Conservation (phyloP, 106 monocot species). For the Dioscorea dumetorum region DNA sequence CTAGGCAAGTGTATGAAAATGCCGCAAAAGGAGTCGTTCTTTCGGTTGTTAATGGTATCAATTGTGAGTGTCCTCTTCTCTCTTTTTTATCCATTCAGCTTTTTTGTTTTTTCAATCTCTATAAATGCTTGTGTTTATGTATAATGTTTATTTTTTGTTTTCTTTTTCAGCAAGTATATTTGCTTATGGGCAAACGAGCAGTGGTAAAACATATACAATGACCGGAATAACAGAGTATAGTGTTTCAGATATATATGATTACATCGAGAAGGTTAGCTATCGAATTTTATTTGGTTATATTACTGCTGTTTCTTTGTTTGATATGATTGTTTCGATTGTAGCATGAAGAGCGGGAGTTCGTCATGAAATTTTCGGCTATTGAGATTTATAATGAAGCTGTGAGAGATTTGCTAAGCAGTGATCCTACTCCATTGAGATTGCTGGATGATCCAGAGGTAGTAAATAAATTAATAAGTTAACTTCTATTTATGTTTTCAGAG, state of each 20-base stretch:
- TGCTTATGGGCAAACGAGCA: conserved; percentile 83
- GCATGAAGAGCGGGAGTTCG: conserved; percentile 60
- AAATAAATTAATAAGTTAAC: background rate
- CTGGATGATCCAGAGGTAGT: conserved; percentile 82
- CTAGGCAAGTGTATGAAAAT: conserved; percentile 66
- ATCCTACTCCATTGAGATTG: conserved; percentile 49
- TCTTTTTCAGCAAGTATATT: conserved; percentile 61
- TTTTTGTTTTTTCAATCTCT: background rate
- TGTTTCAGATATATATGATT: conserved; percentile 61
- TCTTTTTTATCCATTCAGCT: background rate
- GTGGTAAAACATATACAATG: conserved; percentile 84
- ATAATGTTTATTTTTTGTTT: background rate
- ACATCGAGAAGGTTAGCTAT: conserved; percentile 49
- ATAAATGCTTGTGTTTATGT: background rate
- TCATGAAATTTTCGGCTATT: conserved; percentile 65
- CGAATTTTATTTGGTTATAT: background rate
- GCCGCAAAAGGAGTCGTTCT: conserved; percentile 70
- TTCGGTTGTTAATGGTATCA: conserved; percentile 66
- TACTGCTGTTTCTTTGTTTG: background rate
- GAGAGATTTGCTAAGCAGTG: conserved; percentile 56
- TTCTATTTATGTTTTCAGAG: background rate
- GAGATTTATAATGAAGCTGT: conserved; percentile 85
- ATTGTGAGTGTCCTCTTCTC: conserved; percentile 33
- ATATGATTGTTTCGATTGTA: conserved; percentile 14
- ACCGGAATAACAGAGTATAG: conserved; percentile 60